phyloP scores from a whole-genome alignment of 2,329 filamentous ascomycete genomes.

The Catunica adiposa region DNA sequence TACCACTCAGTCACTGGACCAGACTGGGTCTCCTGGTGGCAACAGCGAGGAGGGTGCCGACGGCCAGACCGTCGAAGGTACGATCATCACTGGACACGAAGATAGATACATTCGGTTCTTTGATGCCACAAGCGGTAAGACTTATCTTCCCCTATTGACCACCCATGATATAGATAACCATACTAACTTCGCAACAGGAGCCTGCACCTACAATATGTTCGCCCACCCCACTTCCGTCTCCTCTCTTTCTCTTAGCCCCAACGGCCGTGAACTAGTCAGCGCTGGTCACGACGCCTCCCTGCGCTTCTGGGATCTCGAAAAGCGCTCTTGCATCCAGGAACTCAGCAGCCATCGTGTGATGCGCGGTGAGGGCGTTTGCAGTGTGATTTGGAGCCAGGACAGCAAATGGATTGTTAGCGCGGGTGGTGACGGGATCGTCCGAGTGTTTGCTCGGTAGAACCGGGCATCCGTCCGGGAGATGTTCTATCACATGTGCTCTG shows the following conservation, averaged over 20 bases:
- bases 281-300: constrained; percentile 91
- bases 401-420: constrained; percentile 88
- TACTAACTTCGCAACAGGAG: constrained; percentile 38
- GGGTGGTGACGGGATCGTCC: constrained; percentile 88
- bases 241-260: constrained; percentile 75
- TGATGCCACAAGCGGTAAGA: constrained; percentile 94
- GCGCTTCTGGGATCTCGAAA: constrained; percentile 94
- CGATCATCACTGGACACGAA: constrained; percentile 92
- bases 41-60: constrained; percentile 63
- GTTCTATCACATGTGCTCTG: not conserved
- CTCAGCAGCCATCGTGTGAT: constrained; percentile 86
- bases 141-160: not conserved
- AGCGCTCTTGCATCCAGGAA: constrained; percentile 86
- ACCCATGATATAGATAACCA: not conserved
- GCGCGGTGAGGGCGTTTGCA: constrained; percentile 88
- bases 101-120: constrained; percentile 94
- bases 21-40: constrained; percentile 35
- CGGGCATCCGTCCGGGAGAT: not conserved
- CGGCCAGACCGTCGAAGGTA: constrained; percentile 72
- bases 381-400: constrained; percentile 90
- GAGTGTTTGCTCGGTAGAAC: constrained; percentile 54
- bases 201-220: constrained; percentile 98
- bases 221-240: constrained; percentile 90
- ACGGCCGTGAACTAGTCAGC: constrained; percentile 85
- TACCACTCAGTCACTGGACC: constrained; percentile 68